Evolutionary conservation across 2,329 filamentous ascomycete genomes (phyloP).

Genomic region (Pezicula neosporulosa): DNA sequence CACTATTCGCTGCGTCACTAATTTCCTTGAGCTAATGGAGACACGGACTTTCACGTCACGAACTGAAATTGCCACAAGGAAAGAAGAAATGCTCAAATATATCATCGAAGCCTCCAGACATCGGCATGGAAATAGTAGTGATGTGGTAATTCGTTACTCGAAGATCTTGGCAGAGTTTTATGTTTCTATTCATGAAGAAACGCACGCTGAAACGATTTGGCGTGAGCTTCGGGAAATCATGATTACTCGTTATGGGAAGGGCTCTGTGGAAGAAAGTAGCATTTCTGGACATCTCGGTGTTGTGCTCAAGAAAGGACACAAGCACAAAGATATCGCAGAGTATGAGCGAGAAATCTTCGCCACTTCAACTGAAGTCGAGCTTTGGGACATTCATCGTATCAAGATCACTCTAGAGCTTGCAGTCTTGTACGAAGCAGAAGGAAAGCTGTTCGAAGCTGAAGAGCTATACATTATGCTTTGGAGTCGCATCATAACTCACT

Average conservation of each 20-base stretch:
- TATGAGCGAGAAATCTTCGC: slow-evolving; percentile 5
- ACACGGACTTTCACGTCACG: neutral
- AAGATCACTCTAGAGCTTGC: slow-evolving; percentile 2
- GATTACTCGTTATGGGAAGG: slow-evolving; percentile 4
- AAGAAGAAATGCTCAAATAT: neutral
- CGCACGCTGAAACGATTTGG: slow-evolving; percentile 5
- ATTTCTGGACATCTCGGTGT: slow-evolving; percentile 2
- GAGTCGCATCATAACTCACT: slow-evolving; percentile 16
- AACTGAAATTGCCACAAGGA: neutral
- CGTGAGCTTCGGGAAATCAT: slow-evolving; percentile 3
- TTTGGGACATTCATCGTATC: slow-evolving; percentile 3
- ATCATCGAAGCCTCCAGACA: neutral
- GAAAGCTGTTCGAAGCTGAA: slow-evolving; percentile 14
- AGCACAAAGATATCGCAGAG: slow-evolving; percentile 1
- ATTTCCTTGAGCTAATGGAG: neutral
- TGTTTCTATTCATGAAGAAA: slow-evolving; percentile 3
- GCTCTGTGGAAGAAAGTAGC: slow-evolving; percentile 2
- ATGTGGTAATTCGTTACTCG: neutral
- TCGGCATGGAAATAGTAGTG: neutral
- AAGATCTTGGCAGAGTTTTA: neutral
- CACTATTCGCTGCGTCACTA: neutral
- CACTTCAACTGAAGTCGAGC: neutral
- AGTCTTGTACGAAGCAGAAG: neutral
- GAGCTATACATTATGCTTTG: slow-evolving; percentile 20
- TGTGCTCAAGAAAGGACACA: neutral